Evolutionary conservation across 257 asterid genomes (phyloP).

Genomic region (Nicotiana noctiflora): DNA sequence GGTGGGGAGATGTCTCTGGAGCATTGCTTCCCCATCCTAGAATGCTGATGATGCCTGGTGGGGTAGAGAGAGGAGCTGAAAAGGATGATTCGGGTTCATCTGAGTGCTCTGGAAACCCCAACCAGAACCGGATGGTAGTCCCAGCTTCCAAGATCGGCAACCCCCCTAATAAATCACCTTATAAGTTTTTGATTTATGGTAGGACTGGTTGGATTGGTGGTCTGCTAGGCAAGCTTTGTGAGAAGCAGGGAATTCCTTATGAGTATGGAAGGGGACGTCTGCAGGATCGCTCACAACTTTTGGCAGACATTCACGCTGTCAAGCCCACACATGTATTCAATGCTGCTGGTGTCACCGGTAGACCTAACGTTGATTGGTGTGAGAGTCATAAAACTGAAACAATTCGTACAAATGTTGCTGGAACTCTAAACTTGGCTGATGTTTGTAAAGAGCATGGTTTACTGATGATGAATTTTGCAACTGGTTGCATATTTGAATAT

Average conservation of each 20-base stretch:
- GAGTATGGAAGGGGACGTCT: slow-evolving; percentile 92
- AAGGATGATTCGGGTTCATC: slow-evolving; percentile 48
- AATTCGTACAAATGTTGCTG: slow-evolving; percentile 80
- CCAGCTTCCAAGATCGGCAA: slow-evolving; percentile 38
- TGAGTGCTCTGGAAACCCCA: slow-evolving; percentile 35
- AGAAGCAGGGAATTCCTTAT: slow-evolving; percentile 73
- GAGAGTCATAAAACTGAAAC: slow-evolving; percentile 86
- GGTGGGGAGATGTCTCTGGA: slow-evolving; percentile 99
- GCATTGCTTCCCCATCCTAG: slow-evolving; percentile 98
- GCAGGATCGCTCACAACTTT: slow-evolving; percentile 56
- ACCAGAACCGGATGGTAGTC: slow-evolving; percentile 40
- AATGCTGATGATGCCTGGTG: slow-evolving; percentile 96
- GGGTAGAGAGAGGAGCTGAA: slow-evolving; percentile 69
- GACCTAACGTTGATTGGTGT: slow-evolving; percentile 99
- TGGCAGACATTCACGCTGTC: slow-evolving; percentile 52
- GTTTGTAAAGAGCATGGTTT: slow-evolving; percentile 76
- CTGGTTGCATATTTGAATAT: slow-evolving; percentile 94
- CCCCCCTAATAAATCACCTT: slow-evolving; percentile 40
- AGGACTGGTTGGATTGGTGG: slow-evolving; percentile 97
- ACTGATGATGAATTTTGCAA: slow-evolving; percentile 71
- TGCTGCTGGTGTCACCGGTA: slow-evolving; percentile 96
- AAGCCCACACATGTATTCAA: slow-evolving; percentile 92
- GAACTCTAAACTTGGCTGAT: slow-evolving; percentile 88
- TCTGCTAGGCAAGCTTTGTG: slow-evolving; percentile 82
- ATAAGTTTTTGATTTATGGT: slow-evolving; percentile 88